A percentile compares a stretch with the other conserved stretches of the same genome.
Evolutionary conservation across 2,329 filamentous ascomycete species (phyloP).

Genomic region (Microcyclospora tardicrescens): DNA sequence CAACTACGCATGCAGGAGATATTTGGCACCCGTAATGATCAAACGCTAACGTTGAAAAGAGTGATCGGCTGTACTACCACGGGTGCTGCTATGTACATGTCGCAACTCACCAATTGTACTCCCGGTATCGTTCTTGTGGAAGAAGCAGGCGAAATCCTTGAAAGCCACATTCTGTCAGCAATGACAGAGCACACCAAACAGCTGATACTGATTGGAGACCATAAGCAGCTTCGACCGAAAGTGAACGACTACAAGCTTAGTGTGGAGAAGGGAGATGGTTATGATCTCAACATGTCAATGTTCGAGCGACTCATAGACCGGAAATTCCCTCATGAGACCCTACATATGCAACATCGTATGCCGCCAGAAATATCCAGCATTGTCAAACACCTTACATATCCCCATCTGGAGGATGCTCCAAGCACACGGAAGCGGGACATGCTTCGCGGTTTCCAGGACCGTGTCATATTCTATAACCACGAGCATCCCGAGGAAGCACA

Average conservation of each 20-base stretch:
- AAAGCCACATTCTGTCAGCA: conserved; percentile 48
- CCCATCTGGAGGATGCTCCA: conserved; percentile 38
- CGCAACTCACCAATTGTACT: conserved; percentile 42
- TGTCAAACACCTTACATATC: conserved; percentile 46
- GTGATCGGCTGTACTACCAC: conserved; percentile 49
- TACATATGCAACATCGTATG: conserved; percentile 54
- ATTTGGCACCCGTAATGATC: conserved; percentile 5
- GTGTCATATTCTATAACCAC: conserved; percentile 50
- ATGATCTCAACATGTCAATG: conserved; percentile 45
- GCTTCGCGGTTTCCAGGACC: conserved; percentile 38
- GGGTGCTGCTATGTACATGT: conserved; percentile 39
- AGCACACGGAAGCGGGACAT: conserved; percentile 28
- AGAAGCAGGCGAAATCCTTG: conserved; percentile 56
- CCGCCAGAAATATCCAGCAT: conserved; percentile 48
- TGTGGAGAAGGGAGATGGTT: conserved; percentile 39
- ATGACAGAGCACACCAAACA: conserved; percentile 49
- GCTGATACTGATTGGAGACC: conserved; percentile 50
- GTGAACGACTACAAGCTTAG: conserved; percentile 44
- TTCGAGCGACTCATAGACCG: conserved; percentile 44
- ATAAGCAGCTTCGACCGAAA: conserved; percentile 47
- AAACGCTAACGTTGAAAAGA: conserved; percentile 29
- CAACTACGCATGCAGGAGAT: no score
- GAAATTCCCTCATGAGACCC: conserved; percentile 18
- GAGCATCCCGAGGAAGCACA: conserved; percentile 29
- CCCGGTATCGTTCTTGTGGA: conserved; percentile 30